These are phyloP conservation scores for Wickerhamomyces xylosicus DNA, from an alignment of 805 yeast genomes.

Conservation along the genomic window DNA sequence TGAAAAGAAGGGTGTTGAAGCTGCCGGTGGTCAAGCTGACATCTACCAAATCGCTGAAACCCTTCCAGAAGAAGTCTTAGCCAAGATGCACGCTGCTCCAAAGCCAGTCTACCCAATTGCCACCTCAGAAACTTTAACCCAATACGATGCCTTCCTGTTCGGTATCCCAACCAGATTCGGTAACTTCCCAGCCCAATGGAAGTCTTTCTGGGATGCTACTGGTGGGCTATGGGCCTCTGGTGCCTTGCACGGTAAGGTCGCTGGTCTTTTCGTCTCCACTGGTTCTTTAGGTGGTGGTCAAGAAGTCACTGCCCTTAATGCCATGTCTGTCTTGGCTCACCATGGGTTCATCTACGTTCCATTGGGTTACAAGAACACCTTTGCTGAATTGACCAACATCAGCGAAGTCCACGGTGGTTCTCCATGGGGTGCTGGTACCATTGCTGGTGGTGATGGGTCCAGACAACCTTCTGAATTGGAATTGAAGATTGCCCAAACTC, in stretches of 20 bases:
- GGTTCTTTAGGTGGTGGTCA: conserved; percentile 75
- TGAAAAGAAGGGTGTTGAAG: conserved; percentile 57
- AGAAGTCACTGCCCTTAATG: conserved; percentile 54
- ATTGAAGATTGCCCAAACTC: conserved; percentile 49
- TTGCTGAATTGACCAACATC: conserved; percentile 43
- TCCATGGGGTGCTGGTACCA: conserved; percentile 82
- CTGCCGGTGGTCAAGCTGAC: conserved; percentile 61
- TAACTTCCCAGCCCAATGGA: conserved; percentile 65
- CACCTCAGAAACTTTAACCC: conserved; percentile 39
- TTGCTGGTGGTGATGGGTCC: conserved; percentile 68
- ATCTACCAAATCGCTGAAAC: conserved; percentile 80
- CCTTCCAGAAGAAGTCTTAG: conserved; percentile 48
- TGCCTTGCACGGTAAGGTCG: conserved; percentile 60
- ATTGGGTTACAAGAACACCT: conserved; percentile 55
- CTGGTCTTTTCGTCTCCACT: conserved; percentile 62
- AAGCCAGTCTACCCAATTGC: conserved; percentile 51
- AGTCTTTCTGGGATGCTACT: conserved; percentile 66
- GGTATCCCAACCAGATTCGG: conserved; percentile 82
- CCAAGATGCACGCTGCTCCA: conserved; percentile 54
- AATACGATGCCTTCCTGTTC: conserved; percentile 65
- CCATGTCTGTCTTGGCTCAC: conserved; percentile 52
- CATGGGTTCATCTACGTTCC: conserved; percentile 76
- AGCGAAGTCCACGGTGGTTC: conserved; percentile 73
- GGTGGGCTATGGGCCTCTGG: conserved; percentile 73
- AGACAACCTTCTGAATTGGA: conserved; percentile 60